These are phyloP conservation scores for Phytophthora crassamura DNA, from an alignment of 352 stramenopile genomes.

Conservation along the genomic window DNA sequence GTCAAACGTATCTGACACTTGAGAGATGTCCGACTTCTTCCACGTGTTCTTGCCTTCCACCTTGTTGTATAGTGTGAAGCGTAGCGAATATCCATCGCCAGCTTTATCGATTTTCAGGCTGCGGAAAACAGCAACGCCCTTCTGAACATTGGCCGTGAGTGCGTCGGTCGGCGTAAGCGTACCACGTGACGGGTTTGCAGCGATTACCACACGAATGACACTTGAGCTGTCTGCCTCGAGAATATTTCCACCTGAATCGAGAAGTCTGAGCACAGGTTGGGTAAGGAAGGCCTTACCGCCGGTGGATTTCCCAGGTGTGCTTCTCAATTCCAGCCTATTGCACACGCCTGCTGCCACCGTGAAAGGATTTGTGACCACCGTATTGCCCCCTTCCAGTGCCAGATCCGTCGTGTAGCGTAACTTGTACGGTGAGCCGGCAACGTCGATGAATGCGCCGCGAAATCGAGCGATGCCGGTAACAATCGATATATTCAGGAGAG, in stretches of 20 bases:
- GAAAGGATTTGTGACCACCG: constrained; percentile 79
- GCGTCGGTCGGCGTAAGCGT: constrained; percentile 50
- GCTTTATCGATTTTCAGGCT: constrained; percentile 78
- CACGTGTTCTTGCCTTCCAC: constrained; percentile 43
- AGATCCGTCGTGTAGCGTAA: constrained; percentile 76
- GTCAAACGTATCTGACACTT: constrained; percentile 67
- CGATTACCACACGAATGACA: constrained; percentile 65
- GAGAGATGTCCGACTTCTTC: constrained; percentile 56
- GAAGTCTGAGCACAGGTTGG: constrained; percentile 81
- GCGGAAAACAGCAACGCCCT: constrained; percentile 72
- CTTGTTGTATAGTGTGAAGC: constrained; percentile 73
- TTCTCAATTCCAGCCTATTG: constrained; percentile 55
- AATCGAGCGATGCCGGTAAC: constrained; percentile 66
- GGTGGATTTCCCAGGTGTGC: constrained; percentile 42
- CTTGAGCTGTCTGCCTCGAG: constrained; percentile 75
- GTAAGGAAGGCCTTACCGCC: constrained; percentile 76
- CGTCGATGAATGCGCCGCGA: constrained; percentile 71
- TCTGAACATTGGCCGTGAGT: constrained; percentile 48
- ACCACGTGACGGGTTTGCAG: constrained; percentile 74
- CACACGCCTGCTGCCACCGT: constrained; percentile 70
- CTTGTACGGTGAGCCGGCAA: constrained; percentile 79
- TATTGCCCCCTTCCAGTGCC: constrained; percentile 51
- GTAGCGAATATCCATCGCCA: constrained; percentile 76
- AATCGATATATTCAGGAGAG: constrained; percentile 60
- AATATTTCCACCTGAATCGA: constrained; percentile 77